phyloP scores from a whole-genome alignment of 2,329 filamentous ascomycete species.

The Aureobasidium melanogenum region DNA sequence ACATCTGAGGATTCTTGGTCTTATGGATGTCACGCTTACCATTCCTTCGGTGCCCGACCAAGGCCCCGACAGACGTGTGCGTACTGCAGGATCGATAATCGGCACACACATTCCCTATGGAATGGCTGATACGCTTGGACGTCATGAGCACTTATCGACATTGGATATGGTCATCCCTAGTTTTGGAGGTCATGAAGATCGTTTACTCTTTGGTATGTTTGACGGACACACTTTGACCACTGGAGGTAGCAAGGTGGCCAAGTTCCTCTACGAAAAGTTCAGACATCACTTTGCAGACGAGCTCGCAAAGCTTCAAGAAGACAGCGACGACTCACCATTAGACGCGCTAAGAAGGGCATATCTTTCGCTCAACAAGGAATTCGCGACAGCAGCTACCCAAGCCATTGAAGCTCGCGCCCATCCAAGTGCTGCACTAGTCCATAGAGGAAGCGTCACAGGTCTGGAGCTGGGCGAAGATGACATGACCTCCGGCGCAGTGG shows the following conservation, averaged over 20 bases:
- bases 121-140: slow-evolving; percentile 92
- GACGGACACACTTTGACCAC: slow-evolving; percentile 85
- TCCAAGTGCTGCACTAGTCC: slow-evolving; percentile 40
- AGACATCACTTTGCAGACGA: slow-evolving; percentile 75
- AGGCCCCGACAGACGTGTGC: slow-evolving; percentile 86
- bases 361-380: slow-evolving; percentile 82
- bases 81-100: slow-evolving; percentile 91
- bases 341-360: slow-evolving; percentile 85
- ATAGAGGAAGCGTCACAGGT: slow-evolving; percentile 62
- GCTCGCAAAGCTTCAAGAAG: slow-evolving; percentile 57
- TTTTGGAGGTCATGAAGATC: slow-evolving; percentile 81
- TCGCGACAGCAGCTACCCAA: slow-evolving; percentile 75
- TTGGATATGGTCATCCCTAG: slow-evolving; percentile 91
- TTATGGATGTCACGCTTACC: slow-evolving; percentile 97
- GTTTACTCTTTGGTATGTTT: slow-evolving; percentile 89
- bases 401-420: slow-evolving; percentile 65
- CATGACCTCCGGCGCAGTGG: slow-evolving; percentile 79
- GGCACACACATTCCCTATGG: slow-evolving; percentile 79
- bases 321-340: slow-evolving; percentile 58
- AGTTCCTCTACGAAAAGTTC: slow-evolving; percentile 94
- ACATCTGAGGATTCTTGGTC: slow-evolving; percentile 76
- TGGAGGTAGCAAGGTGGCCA: slow-evolving; percentile 90
- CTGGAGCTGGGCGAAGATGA: slow-evolving; percentile 83
- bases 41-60: slow-evolving; percentile 91
- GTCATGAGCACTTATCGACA: slow-evolving; percentile 88